Evolutionary conservation across 306 rosid species (phyloP), one percentile per base, ranked within the genome.

Genomic region (Dicorynia guianensis): DNA sequence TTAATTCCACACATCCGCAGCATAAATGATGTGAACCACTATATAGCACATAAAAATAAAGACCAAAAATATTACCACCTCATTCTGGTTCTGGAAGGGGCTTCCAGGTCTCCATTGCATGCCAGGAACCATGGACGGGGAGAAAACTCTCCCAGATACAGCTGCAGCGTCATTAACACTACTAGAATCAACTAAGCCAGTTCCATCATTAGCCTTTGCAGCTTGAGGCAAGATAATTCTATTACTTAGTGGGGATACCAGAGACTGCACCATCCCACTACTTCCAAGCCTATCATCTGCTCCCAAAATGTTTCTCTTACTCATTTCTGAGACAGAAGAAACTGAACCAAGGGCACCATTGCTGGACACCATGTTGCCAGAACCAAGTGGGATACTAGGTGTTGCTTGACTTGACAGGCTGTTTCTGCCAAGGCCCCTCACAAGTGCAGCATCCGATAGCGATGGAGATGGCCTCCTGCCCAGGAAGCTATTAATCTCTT

Each of bases 81-180:
- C 97, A 70, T 76, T 87, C 59, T 83, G 96, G 79, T 80, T 90
- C 63, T 88, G 96, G 75, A 87, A 90, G 71, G 90, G 78, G 71
- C 90, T 84, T 72, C 96, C 97, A 11, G 96, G 91, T 81, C 96
- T 86, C 97, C 97, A 92, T 62, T 86, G 97, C 85, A 89, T 89
- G 70, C 93, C 84, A 66, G 93, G 75, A 78, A 84, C 89, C 65
- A 80, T 20, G 76, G 92, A 80, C 43, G 91, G 96, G 76, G 96
- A 89, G 80, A 89, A 92, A 76, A 87, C 89, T 83, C 93, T 72
- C 38, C 93, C 91, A 77, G 88, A 75, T 49, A 89, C 75, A 79
- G 89, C 69, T 58, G 90, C 76, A 72, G 86, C 85, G 60, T 89
- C 97, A 81, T 74, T 76, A 8, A 76, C 86, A 80, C 73, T 85